A percentile compares a stretch with the other conserved stretches of the same genome.
These are phyloP conservation scores for Diaporthe sp. DNA, from an alignment of 2,329 filamentous ascomycete genomes.

Conservation along the genomic window DNA sequence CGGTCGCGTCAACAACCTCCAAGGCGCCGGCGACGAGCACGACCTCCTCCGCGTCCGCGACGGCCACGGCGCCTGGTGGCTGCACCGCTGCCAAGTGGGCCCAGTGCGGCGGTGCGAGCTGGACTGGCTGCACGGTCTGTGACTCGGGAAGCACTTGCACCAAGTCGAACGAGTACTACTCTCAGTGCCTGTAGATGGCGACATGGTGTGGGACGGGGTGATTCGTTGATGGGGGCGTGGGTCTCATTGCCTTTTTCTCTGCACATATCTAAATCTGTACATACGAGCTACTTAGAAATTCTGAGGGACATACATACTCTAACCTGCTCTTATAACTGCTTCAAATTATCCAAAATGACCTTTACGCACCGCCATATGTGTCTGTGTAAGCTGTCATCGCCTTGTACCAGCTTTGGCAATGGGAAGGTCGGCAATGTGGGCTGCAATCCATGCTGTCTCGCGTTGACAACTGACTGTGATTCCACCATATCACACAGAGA, in stretches of 20 bases:
- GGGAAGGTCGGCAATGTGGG: not conserved
- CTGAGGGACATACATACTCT: not conserved
- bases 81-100: slow-evolving; percentile 28
- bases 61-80: not conserved
- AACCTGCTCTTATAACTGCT: not conserved
- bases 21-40: slow-evolving; percentile 17
- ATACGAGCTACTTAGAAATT: not conserved
- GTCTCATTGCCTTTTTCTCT: not conserved
- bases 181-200: slow-evolving; percentile 24
- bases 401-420: not conserved
- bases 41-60: slow-evolving; percentile 9
- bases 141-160: slow-evolving; percentile 30
- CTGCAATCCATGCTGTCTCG: too few relatives aligned
- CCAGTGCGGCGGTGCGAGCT: slow-evolving; percentile 29
- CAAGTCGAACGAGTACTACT: slow-evolving; percentile 32
- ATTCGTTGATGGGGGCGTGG: not conserved
- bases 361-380: too few relatives aligned
- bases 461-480: not conserved
- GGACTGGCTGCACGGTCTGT: slow-evolving; percentile 27
- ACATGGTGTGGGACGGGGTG: not conserved
- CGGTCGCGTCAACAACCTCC: slow-evolving; percentile 22
- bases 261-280: slow-evolving; percentile 6
- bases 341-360: too few relatives aligned
- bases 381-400: too few relatives aligned
- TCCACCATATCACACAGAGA: not conserved